Percentiles rank a stretch among this genome's conserved stretches.
Conservation (phyloP, 441 rosid species). For the Biscutella laevigata region DNA sequence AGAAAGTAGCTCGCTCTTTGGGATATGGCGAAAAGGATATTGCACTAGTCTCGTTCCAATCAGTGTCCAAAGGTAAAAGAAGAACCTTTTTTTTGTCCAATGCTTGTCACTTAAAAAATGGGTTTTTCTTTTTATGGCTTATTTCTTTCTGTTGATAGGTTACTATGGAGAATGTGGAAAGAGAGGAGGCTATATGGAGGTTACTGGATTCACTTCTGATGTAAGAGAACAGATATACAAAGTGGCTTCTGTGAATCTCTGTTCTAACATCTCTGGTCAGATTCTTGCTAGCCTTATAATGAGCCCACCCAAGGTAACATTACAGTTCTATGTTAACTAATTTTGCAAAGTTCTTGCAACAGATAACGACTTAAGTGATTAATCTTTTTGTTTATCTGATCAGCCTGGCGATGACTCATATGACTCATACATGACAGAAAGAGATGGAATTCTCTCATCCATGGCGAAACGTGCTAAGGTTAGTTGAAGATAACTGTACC, state of each 20-base stretch:
- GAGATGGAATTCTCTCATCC: constrained; percentile 73
- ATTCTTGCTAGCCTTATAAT: constrained; percentile 88
- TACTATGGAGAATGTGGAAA: constrained; percentile 92
- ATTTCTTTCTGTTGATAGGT: constrained; percentile 33
- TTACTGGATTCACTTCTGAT: constrained; percentile 65
- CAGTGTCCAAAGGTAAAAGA: constrained; percentile 65
- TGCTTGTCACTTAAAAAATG: background rate
- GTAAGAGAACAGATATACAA: constrained; percentile 87
- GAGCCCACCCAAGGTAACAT: constrained; percentile 84
- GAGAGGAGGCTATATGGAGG: constrained; percentile 96
- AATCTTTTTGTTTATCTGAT: background rate
- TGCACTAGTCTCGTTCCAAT: constrained; percentile 68
- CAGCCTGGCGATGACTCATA: constrained; percentile 90
- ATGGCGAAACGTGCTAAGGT: constrained; percentile 87
- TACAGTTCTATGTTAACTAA: background rate
- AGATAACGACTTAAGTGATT: background rate
- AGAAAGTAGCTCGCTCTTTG: constrained; percentile 77
- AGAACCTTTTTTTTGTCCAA: background rate
- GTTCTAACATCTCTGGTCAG: constrained; percentile 87
- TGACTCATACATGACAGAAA: constrained; percentile 62
- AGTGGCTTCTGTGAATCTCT: constrained; percentile 80
- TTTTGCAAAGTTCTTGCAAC: background rate
- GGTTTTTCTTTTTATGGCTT: background rate
- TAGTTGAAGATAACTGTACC: background rate
- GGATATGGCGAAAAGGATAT: constrained; percentile 63